Evolutionary conservation across 805 yeast species (phyloP).

Genomic region (Candida tibetensis): DNA sequence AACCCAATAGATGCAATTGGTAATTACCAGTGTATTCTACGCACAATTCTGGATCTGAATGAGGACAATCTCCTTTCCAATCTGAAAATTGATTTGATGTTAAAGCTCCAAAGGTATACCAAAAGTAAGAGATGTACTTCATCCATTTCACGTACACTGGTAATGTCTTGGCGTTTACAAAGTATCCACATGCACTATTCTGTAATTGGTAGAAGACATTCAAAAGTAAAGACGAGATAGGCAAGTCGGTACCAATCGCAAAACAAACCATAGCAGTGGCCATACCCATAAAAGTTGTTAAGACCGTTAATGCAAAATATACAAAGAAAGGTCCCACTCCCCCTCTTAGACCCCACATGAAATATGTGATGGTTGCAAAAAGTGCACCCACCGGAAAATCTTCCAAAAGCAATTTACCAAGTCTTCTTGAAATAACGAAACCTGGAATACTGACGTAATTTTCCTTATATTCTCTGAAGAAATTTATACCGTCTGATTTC

Average conservation of each 20-base stretch:
- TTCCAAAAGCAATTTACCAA: slow-evolving; percentile 22
- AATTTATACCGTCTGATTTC: slow-evolving; percentile 22
- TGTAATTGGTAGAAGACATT: slow-evolving; percentile 68
- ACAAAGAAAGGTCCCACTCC: slow-evolving; percentile 47
- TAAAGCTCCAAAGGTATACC: slow-evolving; percentile 75
- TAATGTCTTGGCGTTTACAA: slow-evolving; percentile 66
- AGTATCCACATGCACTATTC: slow-evolving; percentile 78
- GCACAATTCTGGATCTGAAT: slow-evolving; percentile 16
- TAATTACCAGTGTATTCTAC: slow-evolving; percentile 21
- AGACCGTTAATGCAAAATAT: slow-evolving; percentile 57
- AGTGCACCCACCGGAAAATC: slow-evolving; percentile 22
- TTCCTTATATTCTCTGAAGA: slow-evolving; percentile 24
- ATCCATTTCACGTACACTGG: slow-evolving; percentile 89
- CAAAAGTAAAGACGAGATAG: slow-evolving; percentile 58
- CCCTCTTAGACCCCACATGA: slow-evolving; percentile 26
- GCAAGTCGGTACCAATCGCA: slow-evolving; percentile 57
- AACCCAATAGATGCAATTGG: slow-evolving; percentile 20
- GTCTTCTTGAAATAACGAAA: slow-evolving; percentile 20
- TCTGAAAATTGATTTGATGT: slow-evolving; percentile 63
- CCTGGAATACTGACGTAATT: slow-evolving; percentile 23
- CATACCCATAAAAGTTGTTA: slow-evolving; percentile 56
- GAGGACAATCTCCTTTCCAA: slow-evolving; percentile 57
- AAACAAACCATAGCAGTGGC: slow-evolving; percentile 53
- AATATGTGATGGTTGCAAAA: slow-evolving; percentile 21
- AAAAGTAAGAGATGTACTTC: slow-evolving; percentile 69